These are phyloP conservation scores for Fusarium multiceps DNA, from an alignment of 2,329 filamentous ascomycete genomes.

Conservation along the genomic window DNA sequence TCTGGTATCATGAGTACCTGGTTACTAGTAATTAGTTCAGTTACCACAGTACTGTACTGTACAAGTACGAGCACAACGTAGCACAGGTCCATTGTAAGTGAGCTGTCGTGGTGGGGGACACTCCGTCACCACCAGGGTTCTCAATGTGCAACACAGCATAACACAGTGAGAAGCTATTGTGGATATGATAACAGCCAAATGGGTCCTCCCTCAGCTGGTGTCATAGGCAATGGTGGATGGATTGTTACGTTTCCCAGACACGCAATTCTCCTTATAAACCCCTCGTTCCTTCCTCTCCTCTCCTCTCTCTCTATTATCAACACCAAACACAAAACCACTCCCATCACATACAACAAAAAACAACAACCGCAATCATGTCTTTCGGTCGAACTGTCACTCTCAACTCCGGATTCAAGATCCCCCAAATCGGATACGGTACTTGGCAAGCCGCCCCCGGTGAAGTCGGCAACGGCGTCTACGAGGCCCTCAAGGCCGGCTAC, in stretches of 20 bases:
- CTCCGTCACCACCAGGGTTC: constrained; percentile 36
- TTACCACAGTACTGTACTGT: not conserved
- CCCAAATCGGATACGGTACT: constrained; percentile 69
- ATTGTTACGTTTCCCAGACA: not conserved
- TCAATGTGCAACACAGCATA: constrained; percentile 13
- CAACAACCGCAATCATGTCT: constrained; percentile 60
- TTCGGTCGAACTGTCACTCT: constrained; percentile 66
- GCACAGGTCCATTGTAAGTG: constrained; percentile 7
- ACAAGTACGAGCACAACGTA: not conserved
- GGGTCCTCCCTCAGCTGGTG: constrained; percentile 15
- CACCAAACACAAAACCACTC: not conserved
- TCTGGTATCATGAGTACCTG: constrained; percentile 8
- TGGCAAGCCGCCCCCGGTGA: constrained; percentile 75
- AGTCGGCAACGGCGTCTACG: constrained; percentile 72
- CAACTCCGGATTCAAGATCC: constrained; percentile 74
- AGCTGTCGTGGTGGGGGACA: constrained; percentile 7
- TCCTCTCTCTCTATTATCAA: not conserved
- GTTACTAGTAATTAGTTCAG: not conserved
- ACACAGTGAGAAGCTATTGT: constrained; percentile 1
- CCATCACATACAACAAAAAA: not conserved
- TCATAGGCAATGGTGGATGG: constrained; percentile 1
- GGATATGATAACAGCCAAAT: constrained; percentile 6
- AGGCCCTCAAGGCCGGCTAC: constrained; percentile 72
- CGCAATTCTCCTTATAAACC: constrained; percentile 24
- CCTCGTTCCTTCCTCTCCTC: not conserved